Base-by-base conservation (phyloP, 805 yeast genomes). In the Suhomyces prunicola region DNA sequence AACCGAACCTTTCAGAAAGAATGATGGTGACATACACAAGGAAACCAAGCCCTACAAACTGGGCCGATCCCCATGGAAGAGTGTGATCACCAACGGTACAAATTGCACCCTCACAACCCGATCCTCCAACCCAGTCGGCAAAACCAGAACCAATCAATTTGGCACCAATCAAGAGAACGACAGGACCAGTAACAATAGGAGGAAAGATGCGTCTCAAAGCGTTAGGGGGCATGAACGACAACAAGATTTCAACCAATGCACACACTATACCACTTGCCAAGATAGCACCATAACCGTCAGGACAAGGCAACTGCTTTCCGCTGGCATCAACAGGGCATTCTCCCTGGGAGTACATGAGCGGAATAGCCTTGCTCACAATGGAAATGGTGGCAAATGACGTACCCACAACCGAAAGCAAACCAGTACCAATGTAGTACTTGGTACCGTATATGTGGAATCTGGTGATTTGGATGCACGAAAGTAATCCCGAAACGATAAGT, bases 161-260 rank as follows among this genome's bases (percentile, higher is more conserved):
- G 45, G 85, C 77, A 60, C 97, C 97, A 64, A 91, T 90, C 33
- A 91, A 77, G 51, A 91, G 70, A 29, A 91, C 97, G 46, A 91
- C 97, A 8, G 97, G 96, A 53, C 97, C 97, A 27, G 96, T 91
- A 56, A 92, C 97, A 50, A 90, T 73, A 36, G 96, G 92, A 17
- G 97, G 97, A 75, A 91, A 91, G 35, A 88, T 63, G 55, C 77
- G 83, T 68, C 88, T 90, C 58, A 91, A 77, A 12, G 79, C 58
- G 36, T 76, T 78, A 4, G 96, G 84, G 9, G 97, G 97, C 60
- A 86, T 68, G 67, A 92, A 91, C 0, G 96, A 87, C 49, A 89
- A 66, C 7, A 78, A 60, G 41, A 92, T 77, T 74, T 89, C 96
- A 19, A 91, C 63, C 36, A 92, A 74, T 3, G 90, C 88, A 71